Percentiles rank a stretch among this genome's conserved stretches.
Evolutionary conservation across 2,329 filamentous ascomycete genomes (phyloP).

Genomic region (Fusarium avenaceum): DNA sequence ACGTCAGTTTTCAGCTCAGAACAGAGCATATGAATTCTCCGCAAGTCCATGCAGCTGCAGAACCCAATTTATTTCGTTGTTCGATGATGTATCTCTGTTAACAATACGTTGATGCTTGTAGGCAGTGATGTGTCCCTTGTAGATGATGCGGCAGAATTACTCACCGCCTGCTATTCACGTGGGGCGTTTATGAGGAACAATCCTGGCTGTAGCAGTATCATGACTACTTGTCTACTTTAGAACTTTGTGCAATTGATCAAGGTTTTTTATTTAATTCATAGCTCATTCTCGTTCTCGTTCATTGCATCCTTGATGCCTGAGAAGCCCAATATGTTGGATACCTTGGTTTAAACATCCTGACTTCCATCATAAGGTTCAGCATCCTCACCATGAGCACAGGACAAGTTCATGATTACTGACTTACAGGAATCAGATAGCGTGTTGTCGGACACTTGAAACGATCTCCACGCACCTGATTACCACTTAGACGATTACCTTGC

Average conservation of each 20-base stretch:
- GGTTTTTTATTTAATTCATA: neutral
- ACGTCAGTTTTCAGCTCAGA: slow-evolving; percentile 43
- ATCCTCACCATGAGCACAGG: neutral
- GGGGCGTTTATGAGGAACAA: slow-evolving; percentile 23
- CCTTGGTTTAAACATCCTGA: neutral
- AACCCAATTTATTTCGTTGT: slow-evolving; percentile 24
- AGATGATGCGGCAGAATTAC: slow-evolving; percentile 50
- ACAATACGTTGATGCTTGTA: slow-evolving; percentile 36
- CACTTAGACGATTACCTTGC: neutral
- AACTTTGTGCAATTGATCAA: neutral
- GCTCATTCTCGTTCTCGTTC: neutral
- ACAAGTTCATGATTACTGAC: neutral
- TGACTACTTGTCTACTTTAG: slow-evolving; percentile 13
- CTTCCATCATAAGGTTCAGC: neutral
- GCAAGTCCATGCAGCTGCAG: slow-evolving; percentile 48
- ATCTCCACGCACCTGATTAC: neutral
- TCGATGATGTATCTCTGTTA: slow-evolving; percentile 36
- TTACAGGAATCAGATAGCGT: neutral
- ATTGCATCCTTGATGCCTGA: neutral
- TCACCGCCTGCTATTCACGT: slow-evolving; percentile 50
- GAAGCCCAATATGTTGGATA: fast-evolving
- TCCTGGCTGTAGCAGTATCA: slow-evolving; percentile 17
- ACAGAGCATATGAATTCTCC: slow-evolving; percentile 41
- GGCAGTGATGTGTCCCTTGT: slow-evolving; percentile 51
- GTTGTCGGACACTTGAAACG: neutral